phyloP scores from a whole-genome alignment of 2,329 filamentous ascomycete species.

The Penicillium sp. region DNA sequence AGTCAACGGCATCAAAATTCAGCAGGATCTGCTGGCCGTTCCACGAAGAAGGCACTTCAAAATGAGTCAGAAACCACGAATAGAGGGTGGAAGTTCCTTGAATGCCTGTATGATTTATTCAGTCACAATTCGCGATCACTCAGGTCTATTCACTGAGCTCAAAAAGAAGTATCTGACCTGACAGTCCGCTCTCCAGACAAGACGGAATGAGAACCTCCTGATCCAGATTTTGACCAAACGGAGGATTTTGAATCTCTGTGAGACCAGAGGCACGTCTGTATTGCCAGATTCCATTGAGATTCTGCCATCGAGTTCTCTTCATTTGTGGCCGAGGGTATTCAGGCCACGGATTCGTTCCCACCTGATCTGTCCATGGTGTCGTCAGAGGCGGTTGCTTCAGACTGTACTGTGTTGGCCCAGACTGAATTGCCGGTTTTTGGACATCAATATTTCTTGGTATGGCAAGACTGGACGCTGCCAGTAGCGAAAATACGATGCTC shows the following conservation, averaged over 20 bases:
- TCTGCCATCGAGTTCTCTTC: constrained; percentile 44
- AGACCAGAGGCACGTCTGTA: constrained; percentile 38
- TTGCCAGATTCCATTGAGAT: constrained; percentile 46
- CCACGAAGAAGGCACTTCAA: constrained; percentile 44
- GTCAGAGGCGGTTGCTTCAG: constrained; percentile 38
- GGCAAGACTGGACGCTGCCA: constrained; percentile 11
- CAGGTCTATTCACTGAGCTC: background rate
- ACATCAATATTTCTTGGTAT: constrained; percentile 2
- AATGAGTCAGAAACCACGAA: constrained; percentile 47
- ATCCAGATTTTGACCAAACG: constrained; percentile 40
- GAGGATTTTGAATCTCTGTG: constrained; percentile 38
- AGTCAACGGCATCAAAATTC: constrained; percentile 49
- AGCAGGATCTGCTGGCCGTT: constrained; percentile 38
- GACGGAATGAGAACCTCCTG: constrained; percentile 48
- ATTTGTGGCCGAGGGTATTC: constrained; percentile 46
- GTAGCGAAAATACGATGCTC: constrained; percentile 8
- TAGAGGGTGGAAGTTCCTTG: constrained; percentile 35
- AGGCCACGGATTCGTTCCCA: constrained; percentile 46
- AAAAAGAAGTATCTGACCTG: constrained; percentile 28
- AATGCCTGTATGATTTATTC: constrained; percentile 23
- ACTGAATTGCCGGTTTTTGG: constrained; percentile 2
- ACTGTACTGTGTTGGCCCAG: constrained; percentile 29
- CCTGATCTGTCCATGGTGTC: constrained; percentile 43
- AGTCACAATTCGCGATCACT: too few relatives aligned
- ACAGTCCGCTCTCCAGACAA: constrained; percentile 50